phyloP scores from a whole-genome alignment of 768 basidiomycete genomes.

The Auriscalpium vulgare region DNA sequence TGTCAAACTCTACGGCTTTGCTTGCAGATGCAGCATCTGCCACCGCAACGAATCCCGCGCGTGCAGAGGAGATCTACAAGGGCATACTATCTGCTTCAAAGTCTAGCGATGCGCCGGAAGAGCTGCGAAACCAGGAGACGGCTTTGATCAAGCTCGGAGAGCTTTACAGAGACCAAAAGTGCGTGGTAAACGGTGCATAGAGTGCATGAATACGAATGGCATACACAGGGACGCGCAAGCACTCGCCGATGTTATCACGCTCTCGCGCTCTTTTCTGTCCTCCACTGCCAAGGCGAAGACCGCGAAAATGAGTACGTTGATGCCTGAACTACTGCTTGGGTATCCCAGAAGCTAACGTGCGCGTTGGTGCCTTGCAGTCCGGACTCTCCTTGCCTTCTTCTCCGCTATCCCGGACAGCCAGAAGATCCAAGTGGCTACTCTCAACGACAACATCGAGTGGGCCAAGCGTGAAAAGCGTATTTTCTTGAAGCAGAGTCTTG shows the following conservation, averaged over 20 bases:
- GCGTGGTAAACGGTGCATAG: slow-evolving; percentile 20
- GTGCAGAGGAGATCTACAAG: slow-evolving; percentile 71
- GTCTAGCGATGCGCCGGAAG: slow-evolving; percentile 41
- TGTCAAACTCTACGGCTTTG: slow-evolving; percentile 32
- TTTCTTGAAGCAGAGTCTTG: slow-evolving; percentile 90
- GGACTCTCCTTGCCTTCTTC: slow-evolving; percentile 91
- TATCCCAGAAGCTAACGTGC: no score
- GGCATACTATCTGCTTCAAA: slow-evolving; percentile 45
- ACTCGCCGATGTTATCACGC: slow-evolving; percentile 78
- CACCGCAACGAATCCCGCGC: slow-evolving; percentile 39
- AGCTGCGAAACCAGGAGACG: slow-evolving; percentile 71
- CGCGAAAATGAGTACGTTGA: slow-evolving; percentile 77
- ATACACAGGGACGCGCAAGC: slow-evolving; percentile 67
- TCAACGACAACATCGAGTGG: slow-evolving; percentile 89
- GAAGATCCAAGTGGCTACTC: slow-evolving; percentile 73
- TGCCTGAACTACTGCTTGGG: no score
- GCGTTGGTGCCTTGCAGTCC: slow-evolving; percentile 42
- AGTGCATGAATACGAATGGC: not conserved
- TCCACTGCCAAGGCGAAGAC: slow-evolving; percentile 97
- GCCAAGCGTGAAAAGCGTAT: slow-evolving; percentile 87
- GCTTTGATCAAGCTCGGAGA: slow-evolving; percentile 83
- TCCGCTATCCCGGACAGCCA: slow-evolving; percentile 66
- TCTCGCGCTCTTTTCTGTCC: slow-evolving; percentile 77
- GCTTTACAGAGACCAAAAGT: slow-evolving; percentile 83
- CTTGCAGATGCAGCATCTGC: slow-evolving; percentile 50